A percentile compares a stretch with the other conserved stretches of the same genome.
phyloP scores from a whole-genome alignment of 306 rosid species.

The Malus sylvestris region DNA sequence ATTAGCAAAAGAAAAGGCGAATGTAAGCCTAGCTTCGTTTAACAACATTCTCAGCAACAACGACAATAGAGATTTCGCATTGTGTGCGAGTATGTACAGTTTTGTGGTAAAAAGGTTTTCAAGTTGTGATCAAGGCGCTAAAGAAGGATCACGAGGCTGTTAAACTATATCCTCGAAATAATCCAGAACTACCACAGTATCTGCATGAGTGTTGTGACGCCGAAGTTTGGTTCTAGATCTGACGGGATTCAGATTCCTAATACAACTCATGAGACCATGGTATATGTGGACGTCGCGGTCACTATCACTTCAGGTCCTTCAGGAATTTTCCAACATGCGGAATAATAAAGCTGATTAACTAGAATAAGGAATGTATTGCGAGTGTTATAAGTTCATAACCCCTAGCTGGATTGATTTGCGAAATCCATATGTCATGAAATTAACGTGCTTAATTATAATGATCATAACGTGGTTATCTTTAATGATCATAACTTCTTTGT shows the following conservation, averaged over 20 bases:
- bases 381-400: not conserved
- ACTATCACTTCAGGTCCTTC: not conserved
- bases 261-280: not conserved
- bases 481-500: not conserved
- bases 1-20: not conserved
- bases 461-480: not conserved
- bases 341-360: no score
- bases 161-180: not conserved
- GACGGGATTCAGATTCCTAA: not conserved
- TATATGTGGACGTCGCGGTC: not conserved
- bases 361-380: no score
- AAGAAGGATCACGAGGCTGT: not conserved
- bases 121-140: not conserved
- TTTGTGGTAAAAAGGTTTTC: not conserved
- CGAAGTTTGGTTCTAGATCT: not conserved
- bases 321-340: not conserved
- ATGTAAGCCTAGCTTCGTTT: not conserved
- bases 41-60: not conserved
- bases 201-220: not conserved
- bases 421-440: not conserved
- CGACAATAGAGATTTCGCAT: not conserved
- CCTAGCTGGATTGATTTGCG: not conserved
- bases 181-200: not conserved
- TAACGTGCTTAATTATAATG: not conserved
- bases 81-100: not conserved